Percentiles rank a stretch among this genome's conserved stretches.
Conservation (phyloP, 116 monocot genomes). For the Cymodocea nodosa region DNA sequence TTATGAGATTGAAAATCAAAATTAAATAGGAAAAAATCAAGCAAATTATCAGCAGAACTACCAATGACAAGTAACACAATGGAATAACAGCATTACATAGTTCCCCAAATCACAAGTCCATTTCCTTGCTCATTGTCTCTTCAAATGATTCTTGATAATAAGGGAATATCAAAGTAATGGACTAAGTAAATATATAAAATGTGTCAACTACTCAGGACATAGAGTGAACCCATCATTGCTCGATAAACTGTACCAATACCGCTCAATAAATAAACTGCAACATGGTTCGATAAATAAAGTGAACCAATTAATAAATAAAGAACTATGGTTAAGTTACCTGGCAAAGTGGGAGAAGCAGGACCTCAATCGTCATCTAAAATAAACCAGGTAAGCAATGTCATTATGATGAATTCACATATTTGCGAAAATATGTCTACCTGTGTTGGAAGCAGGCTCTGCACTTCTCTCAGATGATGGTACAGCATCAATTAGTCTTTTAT, state of each 20-base stretch:
- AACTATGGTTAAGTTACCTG: constrained; percentile 31
- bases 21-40: not conserved
- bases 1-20: constrained; percentile 9
- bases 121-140: constrained; percentile 54
- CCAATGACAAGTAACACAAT: constrained; percentile 25
- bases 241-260: not conserved
- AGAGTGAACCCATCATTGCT: no score
- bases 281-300: no score
- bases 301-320: not conserved
- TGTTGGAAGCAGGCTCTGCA: constrained; percentile 15
- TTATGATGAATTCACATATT: constrained; percentile 17
- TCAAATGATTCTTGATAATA: constrained; percentile 57
- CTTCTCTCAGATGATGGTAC: constrained; percentile 18
- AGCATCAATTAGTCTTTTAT: constrained; percentile 25
- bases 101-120: constrained; percentile 48
- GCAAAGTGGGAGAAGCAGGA: constrained; percentile 37
- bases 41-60: not conserved
- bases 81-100: constrained; percentile 64
- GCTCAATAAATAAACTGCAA: not conserved
- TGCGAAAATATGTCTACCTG: constrained; percentile 19
- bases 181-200: constrained; percentile 3
- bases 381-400: constrained; percentile 18
- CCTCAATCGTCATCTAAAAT: constrained; percentile 22
- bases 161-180: constrained; percentile 1
- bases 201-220: not conserved